Base-by-base conservation (phyloP, 2,329 filamentous ascomycete species). In the Pezicula carpinea region DNA sequence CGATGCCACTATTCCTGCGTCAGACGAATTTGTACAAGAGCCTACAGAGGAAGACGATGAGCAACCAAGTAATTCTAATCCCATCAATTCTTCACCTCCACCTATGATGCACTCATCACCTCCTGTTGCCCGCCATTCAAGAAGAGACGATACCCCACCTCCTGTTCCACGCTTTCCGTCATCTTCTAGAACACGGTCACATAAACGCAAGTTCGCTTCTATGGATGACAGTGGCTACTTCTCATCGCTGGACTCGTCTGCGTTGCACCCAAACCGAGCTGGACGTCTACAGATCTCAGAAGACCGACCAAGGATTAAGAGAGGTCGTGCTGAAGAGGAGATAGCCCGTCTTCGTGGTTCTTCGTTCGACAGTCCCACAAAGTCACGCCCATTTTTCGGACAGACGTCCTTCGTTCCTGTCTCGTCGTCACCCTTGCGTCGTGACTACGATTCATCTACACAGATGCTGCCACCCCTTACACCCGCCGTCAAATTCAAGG, bases 171-270 rank as follows among this genome's bases (percentile, higher is more conserved):
- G 78, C 47, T 75, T 80, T 39, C 71, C 76, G 32, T 70, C 76
- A 33, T 83, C 83, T 17, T 87, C 87, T n/a, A 76, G 76, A 36
- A 70, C 74, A 43, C 82, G 61, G 39, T 79, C 82, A 33, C 83
- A 85, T 55, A 89, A 88, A 69, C 84, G 87, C 55, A 92, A 89
- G 65, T 81, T 87, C 59, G 79, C 80, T 23, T 85, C 86, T 11
- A 85, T 95, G 73, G 89, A 87, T 60, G 93, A 99, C 67, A 97
- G 92, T 64, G 93, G 93, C 34, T 99, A 97, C 67, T 96, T 95
- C 64, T 97, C 93, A 1, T 96, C 91, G 0, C 77, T 97, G 15
- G 91, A 96, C 58, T 97, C 93, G 3, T 97, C 93, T 0, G 89
- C 79, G 13, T 79, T 89, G 64, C 81, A 92, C 49, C 83, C 86